These are phyloP conservation scores for Colletotrichum plurivorum DNA, from an alignment of 2,329 filamentous ascomycete genomes.

Conservation along the genomic window DNA sequence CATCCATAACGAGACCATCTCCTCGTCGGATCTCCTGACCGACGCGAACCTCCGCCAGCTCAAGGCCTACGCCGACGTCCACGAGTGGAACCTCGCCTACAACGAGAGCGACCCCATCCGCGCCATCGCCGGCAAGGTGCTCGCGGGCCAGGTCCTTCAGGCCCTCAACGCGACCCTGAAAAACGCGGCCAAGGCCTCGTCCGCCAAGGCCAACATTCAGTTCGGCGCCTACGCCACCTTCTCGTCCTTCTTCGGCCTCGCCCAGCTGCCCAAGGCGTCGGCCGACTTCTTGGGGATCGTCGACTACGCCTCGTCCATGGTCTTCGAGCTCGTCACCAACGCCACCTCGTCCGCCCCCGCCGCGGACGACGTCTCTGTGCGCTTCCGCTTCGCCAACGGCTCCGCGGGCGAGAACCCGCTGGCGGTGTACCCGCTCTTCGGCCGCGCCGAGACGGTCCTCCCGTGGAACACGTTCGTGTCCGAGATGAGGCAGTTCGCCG, in stretches of 20 bases:
- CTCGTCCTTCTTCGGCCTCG: slow-evolving; percentile 74
- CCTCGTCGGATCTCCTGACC: slow-evolving; percentile 72
- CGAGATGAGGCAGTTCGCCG: slow-evolving; percentile 75
- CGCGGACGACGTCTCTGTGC: slow-evolving; percentile 65
- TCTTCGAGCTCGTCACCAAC: slow-evolving; percentile 79
- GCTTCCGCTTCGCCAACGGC: slow-evolving; percentile 74
- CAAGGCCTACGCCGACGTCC: slow-evolving; percentile 79
- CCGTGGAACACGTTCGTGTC: slow-evolving; percentile 78
- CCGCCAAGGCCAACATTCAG: slow-evolving; percentile 68
- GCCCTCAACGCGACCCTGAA: slow-evolving; percentile 66
- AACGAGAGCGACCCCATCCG: slow-evolving; percentile 79
- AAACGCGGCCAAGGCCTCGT: slow-evolving; percentile 50
- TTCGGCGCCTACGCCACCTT: slow-evolving; percentile 75
- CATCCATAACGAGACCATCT: slow-evolving; percentile 74
- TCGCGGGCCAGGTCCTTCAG: slow-evolving; percentile 68
- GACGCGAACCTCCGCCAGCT: slow-evolving; percentile 72
- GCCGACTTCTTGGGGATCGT: slow-evolving; percentile 80
- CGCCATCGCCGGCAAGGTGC: slow-evolving; percentile 70
- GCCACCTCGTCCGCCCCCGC: slow-evolving; percentile 62
- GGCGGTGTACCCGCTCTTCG: slow-evolving; percentile 70
- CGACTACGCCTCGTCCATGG: slow-evolving; percentile 88
- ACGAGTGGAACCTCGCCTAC: slow-evolving; percentile 88
- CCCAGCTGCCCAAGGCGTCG: slow-evolving; percentile 64
- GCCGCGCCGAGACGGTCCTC: slow-evolving; percentile 67
- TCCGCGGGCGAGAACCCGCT: slow-evolving; percentile 68